Base-by-base conservation (phyloP, 495 filamentous ascomycete species). In the Aspergillus homomorphus region DNA sequence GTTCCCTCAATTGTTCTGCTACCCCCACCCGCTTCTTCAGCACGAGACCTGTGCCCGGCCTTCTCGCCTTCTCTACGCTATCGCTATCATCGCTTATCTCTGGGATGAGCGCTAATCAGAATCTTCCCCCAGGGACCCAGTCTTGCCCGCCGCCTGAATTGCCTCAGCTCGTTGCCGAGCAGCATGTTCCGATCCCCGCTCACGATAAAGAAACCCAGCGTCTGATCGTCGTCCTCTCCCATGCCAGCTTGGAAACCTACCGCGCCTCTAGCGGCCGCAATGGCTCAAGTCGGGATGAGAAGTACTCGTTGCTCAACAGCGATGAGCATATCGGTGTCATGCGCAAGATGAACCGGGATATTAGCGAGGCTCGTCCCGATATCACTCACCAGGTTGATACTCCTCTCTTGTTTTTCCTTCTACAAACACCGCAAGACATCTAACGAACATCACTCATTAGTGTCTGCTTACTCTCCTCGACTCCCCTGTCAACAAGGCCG, bases 341-440 rank as follows among this genome's bases (percentile, higher is more conserved):
- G 90, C 88, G 95, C 68, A 98, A 97, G 82, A 97, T 96, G 93
- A 95, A 95, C 75, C 80, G 94, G 51, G 94, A 98, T 66, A 98
- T 98, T 65, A 96, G 92, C 69, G 94, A 98, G 69, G 94, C 94
- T 26, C 85, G 94, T 53, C 94, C 94, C 12, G 94, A 98, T 75
- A 98, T 98, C 56, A 93, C 95, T 19, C 94, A 98, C 69, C 94
- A 98, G 91, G 93, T 98, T 77, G 69, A 82, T 52, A 57, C 58
- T 22, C 23, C 46, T 28, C 58, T 46, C 46, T 30, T 20, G 50
- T 44, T 41, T 38, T 21, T 20, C 18, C 18, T 45, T 44, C 18
- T 19, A 33, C 16, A 9, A 23, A 33, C 16, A 9, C n/a, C 41
- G 19, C 24, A 18, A 18, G 24, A 22, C 23, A 33, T 54, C 48